A percentile compares a stretch with the other conserved stretches of the same genome.
phyloP scores from a whole-genome alignment of 331 rosid species.

The Rosa hybrid region DNA sequence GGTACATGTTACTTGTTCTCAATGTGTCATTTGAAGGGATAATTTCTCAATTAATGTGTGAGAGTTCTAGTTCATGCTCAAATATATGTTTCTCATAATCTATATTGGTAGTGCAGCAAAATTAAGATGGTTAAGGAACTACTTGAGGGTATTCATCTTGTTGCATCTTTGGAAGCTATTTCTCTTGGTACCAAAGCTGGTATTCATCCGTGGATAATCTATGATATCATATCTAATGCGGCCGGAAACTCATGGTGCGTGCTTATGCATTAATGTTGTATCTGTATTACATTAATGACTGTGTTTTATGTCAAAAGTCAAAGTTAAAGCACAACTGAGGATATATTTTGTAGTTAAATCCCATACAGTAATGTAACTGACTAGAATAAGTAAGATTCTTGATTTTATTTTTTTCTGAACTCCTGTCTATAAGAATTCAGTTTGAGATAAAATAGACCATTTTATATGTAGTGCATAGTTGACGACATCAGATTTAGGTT shows the following conservation, averaged over 20 bases:
- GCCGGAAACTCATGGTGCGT: conserved; percentile 93
- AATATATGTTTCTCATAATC: conserved; percentile 6
- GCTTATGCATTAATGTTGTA: not conserved
- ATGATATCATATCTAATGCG: conserved; percentile 88
- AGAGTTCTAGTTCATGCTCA: not conserved
- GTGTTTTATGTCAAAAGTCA: not conserved
- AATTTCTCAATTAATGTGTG: not conserved
- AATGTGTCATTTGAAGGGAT: not conserved
- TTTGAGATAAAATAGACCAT: not conserved
- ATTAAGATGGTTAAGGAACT: conserved; percentile 61
- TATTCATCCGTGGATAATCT: conserved; percentile 85
- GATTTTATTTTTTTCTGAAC: not conserved
- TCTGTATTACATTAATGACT: not conserved
- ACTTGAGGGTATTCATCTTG: conserved; percentile 86
- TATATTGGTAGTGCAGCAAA: conserved; percentile 50
- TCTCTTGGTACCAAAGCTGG: conserved; percentile 82
- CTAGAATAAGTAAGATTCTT: not conserved
- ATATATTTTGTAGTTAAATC: not conserved
- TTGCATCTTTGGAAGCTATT: conserved; percentile 88
- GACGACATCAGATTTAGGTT: not conserved
- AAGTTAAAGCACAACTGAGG: not conserved
- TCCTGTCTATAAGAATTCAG: not conserved
- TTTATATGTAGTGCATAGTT: not conserved
- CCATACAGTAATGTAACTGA: not conserved
- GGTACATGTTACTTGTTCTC: not conserved